phyloP scores from a whole-genome alignment of 108 stramenopile genomes.

The Nannochloropsis gaditana region DNA sequence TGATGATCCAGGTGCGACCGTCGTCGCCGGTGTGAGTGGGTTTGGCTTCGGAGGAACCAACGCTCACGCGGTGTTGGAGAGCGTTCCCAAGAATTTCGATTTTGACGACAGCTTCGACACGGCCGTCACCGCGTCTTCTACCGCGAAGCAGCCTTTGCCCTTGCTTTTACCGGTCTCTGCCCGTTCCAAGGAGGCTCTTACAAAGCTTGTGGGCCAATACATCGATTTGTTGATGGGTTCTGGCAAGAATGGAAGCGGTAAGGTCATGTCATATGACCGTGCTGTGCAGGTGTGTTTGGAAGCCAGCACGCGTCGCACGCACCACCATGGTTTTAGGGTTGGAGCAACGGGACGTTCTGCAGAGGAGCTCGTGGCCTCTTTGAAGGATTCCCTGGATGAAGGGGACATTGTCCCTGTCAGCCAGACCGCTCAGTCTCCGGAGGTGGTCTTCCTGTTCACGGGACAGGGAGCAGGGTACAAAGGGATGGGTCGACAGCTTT shows the following conservation, averaged over 20 bases:
- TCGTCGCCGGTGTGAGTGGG: conserved; percentile 13
- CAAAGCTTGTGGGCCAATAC: not conserved
- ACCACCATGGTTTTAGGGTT: conserved; percentile 4
- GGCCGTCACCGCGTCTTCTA: not conserved
- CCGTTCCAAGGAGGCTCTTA: not conserved
- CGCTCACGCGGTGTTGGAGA: not conserved
- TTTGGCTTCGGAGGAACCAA: conserved; percentile 21
- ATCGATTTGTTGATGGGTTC: not conserved
- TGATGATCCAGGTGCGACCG: not conserved
- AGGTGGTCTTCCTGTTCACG: conserved; percentile 23
- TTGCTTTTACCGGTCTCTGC: not conserved
- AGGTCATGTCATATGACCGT: not conserved
- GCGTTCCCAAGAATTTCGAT: not conserved
- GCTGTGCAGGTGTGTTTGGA: not conserved
- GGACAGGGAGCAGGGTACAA: conserved; percentile 20
- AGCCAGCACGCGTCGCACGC: not conserved
- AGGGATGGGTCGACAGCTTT: conserved; percentile 18
- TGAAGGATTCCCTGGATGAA: not conserved
- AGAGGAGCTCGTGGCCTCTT: not conserved
- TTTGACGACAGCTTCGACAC: conserved; percentile 1
- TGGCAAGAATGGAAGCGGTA: not conserved
- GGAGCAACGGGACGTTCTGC: not conserved
- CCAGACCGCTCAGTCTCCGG: not conserved
- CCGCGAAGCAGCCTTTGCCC: not conserved
- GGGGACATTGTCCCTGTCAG: not conserved